These are phyloP conservation scores for Candida frijolesensis DNA, from an alignment of 1,139 yeast genomes.

Conservation along the genomic window DNA sequence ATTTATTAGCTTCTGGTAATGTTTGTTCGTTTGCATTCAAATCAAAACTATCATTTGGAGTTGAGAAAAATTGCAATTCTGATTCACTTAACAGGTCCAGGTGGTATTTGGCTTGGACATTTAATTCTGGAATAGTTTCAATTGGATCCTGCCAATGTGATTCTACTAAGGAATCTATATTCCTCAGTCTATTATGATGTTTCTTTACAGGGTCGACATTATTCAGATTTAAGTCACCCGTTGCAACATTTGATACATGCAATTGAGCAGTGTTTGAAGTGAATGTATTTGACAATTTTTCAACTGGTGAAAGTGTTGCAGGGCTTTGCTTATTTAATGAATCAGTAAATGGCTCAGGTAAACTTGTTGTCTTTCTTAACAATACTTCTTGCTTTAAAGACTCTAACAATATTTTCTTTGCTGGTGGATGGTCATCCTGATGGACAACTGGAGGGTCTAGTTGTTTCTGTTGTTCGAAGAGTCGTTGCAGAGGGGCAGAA, in stretches of 20 bases:
- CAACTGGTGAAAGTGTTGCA: conserved; percentile 5
- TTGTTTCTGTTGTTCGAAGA: conserved; percentile 1
- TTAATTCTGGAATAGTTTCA: conserved; percentile 11
- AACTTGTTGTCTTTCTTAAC: background rate
- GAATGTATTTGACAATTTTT: conserved; percentile 19
- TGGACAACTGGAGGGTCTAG: conserved; percentile 7
- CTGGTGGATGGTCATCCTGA: conserved; percentile 1
- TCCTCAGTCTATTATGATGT: background rate
- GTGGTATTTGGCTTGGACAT: conserved; percentile 17
- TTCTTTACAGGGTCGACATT: conserved; percentile 40
- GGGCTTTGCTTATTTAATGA: conserved; percentile 10
- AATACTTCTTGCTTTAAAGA: background rate
- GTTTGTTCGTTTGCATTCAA: conserved; percentile 14
- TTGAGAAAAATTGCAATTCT: conserved; percentile 28
- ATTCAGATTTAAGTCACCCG: conserved; percentile 18
- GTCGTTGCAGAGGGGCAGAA: conserved; percentile 18
- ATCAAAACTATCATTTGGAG: conserved; percentile 16
- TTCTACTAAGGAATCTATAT: conserved; percentile 12
- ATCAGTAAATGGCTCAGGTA: conserved; percentile 11
- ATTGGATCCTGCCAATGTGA: conserved; percentile 15
- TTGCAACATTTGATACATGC: conserved; percentile 23
- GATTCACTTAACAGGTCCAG: conserved; percentile 24
- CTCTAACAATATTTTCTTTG: conserved; percentile 1
- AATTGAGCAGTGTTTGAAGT: conserved; percentile 24
- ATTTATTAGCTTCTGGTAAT: conserved; percentile 7